Evolutionary conservation across 805 yeast genomes (phyloP), one percentile per base, ranked within the genome.

Genomic region (Ogataea trehaloabstinens): DNA sequence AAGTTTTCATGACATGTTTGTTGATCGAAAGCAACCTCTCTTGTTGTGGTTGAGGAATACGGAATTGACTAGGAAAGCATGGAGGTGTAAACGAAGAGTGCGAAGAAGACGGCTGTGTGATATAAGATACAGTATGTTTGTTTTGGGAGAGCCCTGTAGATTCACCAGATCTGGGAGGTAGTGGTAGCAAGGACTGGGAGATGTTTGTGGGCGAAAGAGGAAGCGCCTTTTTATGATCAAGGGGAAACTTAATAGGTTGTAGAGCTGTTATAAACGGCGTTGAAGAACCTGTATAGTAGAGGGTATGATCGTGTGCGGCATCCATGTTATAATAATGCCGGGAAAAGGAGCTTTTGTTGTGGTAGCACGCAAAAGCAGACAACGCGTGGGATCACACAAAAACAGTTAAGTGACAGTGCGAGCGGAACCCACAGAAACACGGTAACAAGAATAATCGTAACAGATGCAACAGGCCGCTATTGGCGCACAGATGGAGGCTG

Each of bases 1-100:
- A 27, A 11, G 48, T 38, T 31, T 41, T 35, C 51, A 44, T 44
- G 15, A 46, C 46, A 31, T 46, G 51, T 28, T 33, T 42, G 32
- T 44, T 46, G 28, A 44, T 44, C 8, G 48, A 42, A 27, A 39
- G 31, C 8, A 41, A 35, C 7, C 39, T 44, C 15, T 46, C 44
- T 28, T 40, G 46, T 24, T 46, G 53, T 8, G 48, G 34, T 20
- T 40, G 48, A 2, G 50, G 51, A 7, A 46, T 25, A 8, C 41
- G 51, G 21, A 40, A 40, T 16, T 40, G 49, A 20, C 31, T 37
- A 6, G 49, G 34, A 4, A 46, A 20, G 12, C 17, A 7, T 22
- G 32, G 34, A 4, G 34, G 7, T 22, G 19, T 28, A 10, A 34
- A 11, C 5, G 24, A 20, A 16, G 13, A 10, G 16, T 19, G 16